Evolutionary conservation across 108 stramenopile genomes (phyloP).

Genomic region (Mediolabrus comicus): DNA sequence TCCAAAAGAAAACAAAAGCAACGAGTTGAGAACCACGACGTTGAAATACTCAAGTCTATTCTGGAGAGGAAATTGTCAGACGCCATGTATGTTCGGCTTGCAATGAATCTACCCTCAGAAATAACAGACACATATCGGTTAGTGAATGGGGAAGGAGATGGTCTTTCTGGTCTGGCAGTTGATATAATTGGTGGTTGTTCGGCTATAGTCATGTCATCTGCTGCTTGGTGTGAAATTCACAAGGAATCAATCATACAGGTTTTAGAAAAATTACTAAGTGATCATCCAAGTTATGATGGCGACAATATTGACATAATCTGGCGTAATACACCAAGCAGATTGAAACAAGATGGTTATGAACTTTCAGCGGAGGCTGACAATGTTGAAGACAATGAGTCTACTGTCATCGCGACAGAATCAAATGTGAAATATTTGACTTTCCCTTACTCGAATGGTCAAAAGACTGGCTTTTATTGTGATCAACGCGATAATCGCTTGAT

Average conservation of each 20-base stretch:
- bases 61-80: slow-evolving; percentile 56
- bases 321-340: slow-evolving; percentile 65
- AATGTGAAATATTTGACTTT: slow-evolving; percentile 79
- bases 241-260: slow-evolving; percentile 50
- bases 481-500: slow-evolving; percentile 89
- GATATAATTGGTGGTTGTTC: slow-evolving; percentile 80
- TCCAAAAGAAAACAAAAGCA: slow-evolving; percentile 23
- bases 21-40: slow-evolving; percentile 7
- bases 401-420: slow-evolving; percentile 65
- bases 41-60: slow-evolving; percentile 43
- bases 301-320: slow-evolving; percentile 61
- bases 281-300: slow-evolving; percentile 37
- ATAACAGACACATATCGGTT: slow-evolving; percentile 80
- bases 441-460: slow-evolving; percentile 80
- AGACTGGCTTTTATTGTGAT: slow-evolving; percentile 98
- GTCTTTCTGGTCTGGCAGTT: slow-evolving; percentile 86
- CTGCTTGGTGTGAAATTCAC: slow-evolving; percentile 92
- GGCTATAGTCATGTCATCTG: slow-evolving; percentile 84
- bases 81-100: slow-evolving; percentile 55
- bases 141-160: slow-evolving; percentile 95
- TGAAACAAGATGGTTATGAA: slow-evolving; percentile 77
- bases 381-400: slow-evolving; percentile 24
- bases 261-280: slow-evolving; percentile 40
- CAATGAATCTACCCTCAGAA: slow-evolving; percentile 44
- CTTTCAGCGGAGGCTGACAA: slow-evolving; percentile 26